A percentile compares a stretch with the other conserved stretches of the same genome.
phyloP scores from a whole-genome alignment of 2,329 filamentous ascomycete genomes.

The Xylaria sp. region DNA sequence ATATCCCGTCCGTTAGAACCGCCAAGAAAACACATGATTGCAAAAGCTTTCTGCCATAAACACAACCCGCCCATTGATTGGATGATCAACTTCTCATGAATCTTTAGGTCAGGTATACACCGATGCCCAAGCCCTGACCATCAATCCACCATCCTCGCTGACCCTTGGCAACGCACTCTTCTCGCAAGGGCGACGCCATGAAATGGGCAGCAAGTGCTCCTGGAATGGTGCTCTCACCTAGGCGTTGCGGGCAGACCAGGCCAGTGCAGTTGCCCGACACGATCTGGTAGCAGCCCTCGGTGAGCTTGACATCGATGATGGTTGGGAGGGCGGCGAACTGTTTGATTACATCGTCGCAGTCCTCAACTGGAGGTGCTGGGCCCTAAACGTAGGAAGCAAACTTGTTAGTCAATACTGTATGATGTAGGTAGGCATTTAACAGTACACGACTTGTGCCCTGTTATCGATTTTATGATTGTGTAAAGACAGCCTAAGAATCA shows the following conservation, averaged over 20 bases:
- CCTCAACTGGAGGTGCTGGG: conserved; percentile 43
- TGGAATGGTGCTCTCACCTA: conserved; percentile 40
- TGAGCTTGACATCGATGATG: conserved; percentile 42
- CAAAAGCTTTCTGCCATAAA: background rate
- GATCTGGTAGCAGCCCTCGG: conserved; percentile 42
- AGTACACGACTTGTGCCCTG: background rate
- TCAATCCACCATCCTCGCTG: conserved; percentile 46
- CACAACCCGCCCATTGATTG: background rate
- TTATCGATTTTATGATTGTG: background rate
- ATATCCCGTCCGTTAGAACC: background rate
- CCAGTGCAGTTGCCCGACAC: conserved; percentile 45
- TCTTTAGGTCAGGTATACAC: conserved; percentile 43
- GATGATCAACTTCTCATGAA: background rate
- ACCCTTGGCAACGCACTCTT: conserved; percentile 45
- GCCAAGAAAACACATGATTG: conserved; percentile 11
- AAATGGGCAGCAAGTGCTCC: conserved; percentile 41
- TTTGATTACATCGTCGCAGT: conserved; percentile 43
- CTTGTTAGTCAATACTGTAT: conserved; percentile 1
- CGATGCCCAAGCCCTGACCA: conserved; percentile 39
- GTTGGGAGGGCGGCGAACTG: conserved; percentile 37
- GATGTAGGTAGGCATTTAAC: background rate
- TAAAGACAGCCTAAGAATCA: background rate
- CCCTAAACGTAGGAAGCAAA: conserved; percentile 29
- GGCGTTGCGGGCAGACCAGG: conserved; percentile 43
- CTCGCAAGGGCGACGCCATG: conserved; percentile 40